Evolutionary conservation across 768 basidiomycete genomes (phyloP).

Genomic region (Cyclocybe cylindracea): DNA sequence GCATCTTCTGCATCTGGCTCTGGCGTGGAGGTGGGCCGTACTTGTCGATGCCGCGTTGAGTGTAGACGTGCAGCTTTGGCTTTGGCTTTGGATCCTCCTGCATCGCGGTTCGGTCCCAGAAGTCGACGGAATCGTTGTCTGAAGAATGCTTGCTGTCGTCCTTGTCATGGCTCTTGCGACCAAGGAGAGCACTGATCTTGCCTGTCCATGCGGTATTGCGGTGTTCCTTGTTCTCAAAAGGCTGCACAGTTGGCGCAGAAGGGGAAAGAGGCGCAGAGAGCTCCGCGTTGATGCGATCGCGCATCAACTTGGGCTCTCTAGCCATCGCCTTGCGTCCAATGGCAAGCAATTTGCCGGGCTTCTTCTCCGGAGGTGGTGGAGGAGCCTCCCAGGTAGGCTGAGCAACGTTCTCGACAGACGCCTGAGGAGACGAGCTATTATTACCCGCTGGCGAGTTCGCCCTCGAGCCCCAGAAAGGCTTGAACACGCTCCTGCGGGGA

Average conservation of each 20-base stretch:
- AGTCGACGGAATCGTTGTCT: slow-evolving; percentile 6
- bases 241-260: slow-evolving; percentile 9
- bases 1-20: background rate
- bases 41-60: slow-evolving; percentile 19
- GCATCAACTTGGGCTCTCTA: slow-evolving; percentile 26
- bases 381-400: slow-evolving; percentile 7
- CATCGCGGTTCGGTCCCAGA: slow-evolving; percentile 11
- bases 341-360: slow-evolving; percentile 43
- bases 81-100: slow-evolving; percentile 1
- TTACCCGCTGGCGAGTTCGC: slow-evolving; percentile 17
- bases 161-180: slow-evolving; percentile 19
- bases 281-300: slow-evolving; percentile 27
- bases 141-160: slow-evolving; percentile 5
- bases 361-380: slow-evolving; percentile 18
- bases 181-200: slow-evolving; percentile 28
- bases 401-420: slow-evolving; percentile 9
- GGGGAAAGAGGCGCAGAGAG: slow-evolving; percentile 11
- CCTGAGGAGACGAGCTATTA: slow-evolving; percentile 9
- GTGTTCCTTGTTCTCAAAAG: slow-evolving; percentile 6
- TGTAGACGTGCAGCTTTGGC: slow-evolving; percentile 18
- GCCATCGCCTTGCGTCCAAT: slow-evolving; percentile 42
- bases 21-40: slow-evolving; percentile 13
- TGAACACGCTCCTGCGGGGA: slow-evolving; percentile 32
- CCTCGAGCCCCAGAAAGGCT: slow-evolving; percentile 33
- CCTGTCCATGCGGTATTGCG: slow-evolving; percentile 34